Conservation (phyloP, 441 rosid genomes). For the Pelargonium citronellum region DNA sequence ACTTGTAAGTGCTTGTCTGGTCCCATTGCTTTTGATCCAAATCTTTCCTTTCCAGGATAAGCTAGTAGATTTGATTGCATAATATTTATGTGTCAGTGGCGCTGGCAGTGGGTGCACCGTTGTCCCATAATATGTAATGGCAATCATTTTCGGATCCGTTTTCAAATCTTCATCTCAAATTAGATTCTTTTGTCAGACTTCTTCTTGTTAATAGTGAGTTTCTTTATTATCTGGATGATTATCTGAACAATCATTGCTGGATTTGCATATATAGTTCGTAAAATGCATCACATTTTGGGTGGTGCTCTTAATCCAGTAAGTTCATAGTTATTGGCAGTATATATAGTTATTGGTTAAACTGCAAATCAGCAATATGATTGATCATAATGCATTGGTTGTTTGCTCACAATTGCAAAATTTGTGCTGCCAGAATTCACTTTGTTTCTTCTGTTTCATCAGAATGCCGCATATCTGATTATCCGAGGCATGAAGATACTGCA, state of each 20-base stretch:
- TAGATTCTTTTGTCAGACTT: neutral
- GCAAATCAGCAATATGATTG: too few relatives aligned
- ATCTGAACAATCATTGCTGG: too few relatives aligned
- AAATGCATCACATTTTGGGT: too few relatives aligned
- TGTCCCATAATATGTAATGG: neutral
- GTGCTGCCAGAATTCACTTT: too few relatives aligned
- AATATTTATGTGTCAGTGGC: neutral
- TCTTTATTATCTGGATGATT: too few relatives aligned
- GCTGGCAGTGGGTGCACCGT: neutral
- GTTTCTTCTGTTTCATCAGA: slow-evolving; percentile 33
- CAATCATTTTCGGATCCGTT: neutral
- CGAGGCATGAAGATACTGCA: slow-evolving; percentile 99
- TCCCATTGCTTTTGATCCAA: neutral
- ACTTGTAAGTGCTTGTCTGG: neutral
- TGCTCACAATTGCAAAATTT: too few relatives aligned
- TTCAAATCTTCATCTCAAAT: neutral
- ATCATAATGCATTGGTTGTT: too few relatives aligned
- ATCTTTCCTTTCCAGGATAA: neutral
- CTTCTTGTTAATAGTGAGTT: too few relatives aligned
- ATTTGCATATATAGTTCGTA: too few relatives aligned
- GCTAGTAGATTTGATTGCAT: neutral
- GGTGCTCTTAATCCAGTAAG: too few relatives aligned
- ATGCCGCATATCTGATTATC: slow-evolving; percentile 81
- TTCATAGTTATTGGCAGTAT: too few relatives aligned
- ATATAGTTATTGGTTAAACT: too few relatives aligned